Evolutionary conservation across 1,139 yeast genomes (phyloP).

Genomic region (Kurtzmaniella quercitrusa): DNA sequence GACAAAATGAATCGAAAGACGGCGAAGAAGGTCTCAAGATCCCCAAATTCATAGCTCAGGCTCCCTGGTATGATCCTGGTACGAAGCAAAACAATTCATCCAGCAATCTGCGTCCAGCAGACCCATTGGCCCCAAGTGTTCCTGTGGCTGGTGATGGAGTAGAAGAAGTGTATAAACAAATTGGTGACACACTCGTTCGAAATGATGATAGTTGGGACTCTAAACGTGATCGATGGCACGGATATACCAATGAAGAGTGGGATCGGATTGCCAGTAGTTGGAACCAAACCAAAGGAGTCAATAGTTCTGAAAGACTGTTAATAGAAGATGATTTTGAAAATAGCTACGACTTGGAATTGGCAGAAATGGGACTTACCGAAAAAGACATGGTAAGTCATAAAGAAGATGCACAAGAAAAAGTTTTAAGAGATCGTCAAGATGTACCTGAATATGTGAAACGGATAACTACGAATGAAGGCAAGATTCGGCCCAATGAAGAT

Average conservation of each 20-base stretch:
- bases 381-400: constrained; percentile 25
- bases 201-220: constrained; percentile 55
- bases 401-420: constrained; percentile 33
- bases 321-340: constrained; percentile 35
- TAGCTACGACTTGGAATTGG: constrained; percentile 46
- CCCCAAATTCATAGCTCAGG: constrained; percentile 28
- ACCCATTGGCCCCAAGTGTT: constrained; percentile 26
- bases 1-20: constrained; percentile 8
- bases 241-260: constrained; percentile 62
- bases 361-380: constrained; percentile 40
- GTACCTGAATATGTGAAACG: constrained; percentile 48
- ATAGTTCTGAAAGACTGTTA: constrained; percentile 9
- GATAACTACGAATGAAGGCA: constrained; percentile 25
- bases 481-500: constrained; percentile 31
- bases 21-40: constrained; percentile 15
- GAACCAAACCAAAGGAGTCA: constrained; percentile 31
- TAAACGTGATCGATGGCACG: constrained; percentile 77
- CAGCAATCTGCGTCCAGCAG: too few species aligned
- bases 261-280: constrained; percentile 44
- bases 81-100: constrained; percentile 7
- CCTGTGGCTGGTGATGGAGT: constrained; percentile 34
- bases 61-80: constrained; percentile 27
- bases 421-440: constrained; percentile 49
- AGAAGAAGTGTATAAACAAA: constrained; percentile 20
- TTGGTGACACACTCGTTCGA: constrained; percentile 20